phyloP scores from a whole-genome alignment of 805 yeast genomes.

The Zygotorulaspora chibaensis region DNA sequence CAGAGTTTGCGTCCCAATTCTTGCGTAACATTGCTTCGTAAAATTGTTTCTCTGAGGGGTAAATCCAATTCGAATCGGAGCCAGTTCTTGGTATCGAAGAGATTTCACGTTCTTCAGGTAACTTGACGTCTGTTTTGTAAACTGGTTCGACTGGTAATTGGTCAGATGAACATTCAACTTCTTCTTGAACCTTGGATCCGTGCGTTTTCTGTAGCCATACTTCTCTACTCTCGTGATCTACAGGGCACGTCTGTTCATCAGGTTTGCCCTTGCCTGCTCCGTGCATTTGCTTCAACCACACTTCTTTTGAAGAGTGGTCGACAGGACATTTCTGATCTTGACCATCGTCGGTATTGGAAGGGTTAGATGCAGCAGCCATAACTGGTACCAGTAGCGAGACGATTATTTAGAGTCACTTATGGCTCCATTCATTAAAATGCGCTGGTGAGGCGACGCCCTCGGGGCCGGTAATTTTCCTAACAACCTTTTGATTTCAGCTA shows the following conservation, averaged over 20 bases:
- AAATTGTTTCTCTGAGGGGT: conserved; percentile 93
- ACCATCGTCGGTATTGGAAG: conserved; percentile 1
- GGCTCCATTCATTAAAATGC: no score
- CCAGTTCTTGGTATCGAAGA: conserved; percentile 83
- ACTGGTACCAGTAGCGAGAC: neutral
- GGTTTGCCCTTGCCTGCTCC: conserved; percentile 6
- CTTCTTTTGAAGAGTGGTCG: conserved; percentile 54
- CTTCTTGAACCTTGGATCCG: conserved; percentile 17
- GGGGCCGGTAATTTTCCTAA: no score
- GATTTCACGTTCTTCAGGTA: conserved; percentile 72
- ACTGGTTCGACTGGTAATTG: conserved; percentile 30
- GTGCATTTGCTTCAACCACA: conserved; percentile 46
- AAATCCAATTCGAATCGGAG: conserved; percentile 72
- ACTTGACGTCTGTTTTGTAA: conserved; percentile 36
- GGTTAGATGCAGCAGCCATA: neutral
- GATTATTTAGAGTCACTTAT: no score
- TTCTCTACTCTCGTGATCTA: conserved; percentile 56
- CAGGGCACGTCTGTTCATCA: conserved; percentile 53
- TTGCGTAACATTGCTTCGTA: conserved; percentile 91
- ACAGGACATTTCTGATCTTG: conserved; percentile 57
- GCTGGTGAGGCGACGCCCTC: no score
- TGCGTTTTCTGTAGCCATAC: conserved; percentile 46
- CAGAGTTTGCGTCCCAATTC: conserved; percentile 75
- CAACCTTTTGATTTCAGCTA: no score
- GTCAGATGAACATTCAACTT: conserved; percentile 45